Evolutionary conservation across 192 early-diverging fungal species (phyloP).

Genomic region (Phycomyces nitens): DNA sequence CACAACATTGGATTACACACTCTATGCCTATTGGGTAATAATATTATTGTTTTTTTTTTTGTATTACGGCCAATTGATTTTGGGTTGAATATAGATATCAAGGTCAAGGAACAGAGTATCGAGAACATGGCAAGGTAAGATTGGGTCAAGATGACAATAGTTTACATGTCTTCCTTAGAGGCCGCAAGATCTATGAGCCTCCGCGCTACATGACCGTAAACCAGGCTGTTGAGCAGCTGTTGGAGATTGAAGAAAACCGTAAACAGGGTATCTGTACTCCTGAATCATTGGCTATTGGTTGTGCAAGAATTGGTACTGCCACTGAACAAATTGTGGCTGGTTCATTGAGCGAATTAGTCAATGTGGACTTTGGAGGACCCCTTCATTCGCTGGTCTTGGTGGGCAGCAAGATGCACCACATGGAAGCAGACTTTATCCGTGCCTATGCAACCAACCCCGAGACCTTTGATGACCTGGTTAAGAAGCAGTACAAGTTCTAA

Average conservation of each 20-base stretch:
- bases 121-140: conserved; percentile 87
- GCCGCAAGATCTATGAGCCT: conserved; percentile 92
- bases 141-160: too few relatives aligned
- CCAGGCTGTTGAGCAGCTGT: conserved; percentile 85
- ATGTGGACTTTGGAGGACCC: conserved; percentile 89
- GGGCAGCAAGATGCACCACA: conserved; percentile 84
- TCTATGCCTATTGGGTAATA: conserved; percentile 75
- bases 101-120: conserved; percentile 94
- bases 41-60: background rate
- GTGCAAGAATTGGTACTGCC: conserved; percentile 84
- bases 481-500: conserved; percentile 55
- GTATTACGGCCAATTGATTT: too few relatives aligned
- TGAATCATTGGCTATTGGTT: conserved; percentile 84
- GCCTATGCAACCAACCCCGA: conserved; percentile 69
- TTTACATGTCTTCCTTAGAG: too few relatives aligned
- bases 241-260: conserved; percentile 87
- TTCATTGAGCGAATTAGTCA: conserved; percentile 78
- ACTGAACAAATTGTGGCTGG: conserved; percentile 84
- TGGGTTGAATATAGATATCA: conserved; percentile 71
- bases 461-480: conserved; percentile 60
- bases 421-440: conserved; percentile 87
- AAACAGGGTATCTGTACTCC: conserved; percentile 67
- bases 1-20: conserved; percentile 84
- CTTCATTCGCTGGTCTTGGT: conserved; percentile 92
- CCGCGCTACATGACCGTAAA: conserved; percentile 98